A percentile compares a stretch with the other conserved stretches of the same genome.
phyloP scores from a whole-genome alignment of 176 grass and related monocot genomes.

The Elymus sibiricus region DNA sequence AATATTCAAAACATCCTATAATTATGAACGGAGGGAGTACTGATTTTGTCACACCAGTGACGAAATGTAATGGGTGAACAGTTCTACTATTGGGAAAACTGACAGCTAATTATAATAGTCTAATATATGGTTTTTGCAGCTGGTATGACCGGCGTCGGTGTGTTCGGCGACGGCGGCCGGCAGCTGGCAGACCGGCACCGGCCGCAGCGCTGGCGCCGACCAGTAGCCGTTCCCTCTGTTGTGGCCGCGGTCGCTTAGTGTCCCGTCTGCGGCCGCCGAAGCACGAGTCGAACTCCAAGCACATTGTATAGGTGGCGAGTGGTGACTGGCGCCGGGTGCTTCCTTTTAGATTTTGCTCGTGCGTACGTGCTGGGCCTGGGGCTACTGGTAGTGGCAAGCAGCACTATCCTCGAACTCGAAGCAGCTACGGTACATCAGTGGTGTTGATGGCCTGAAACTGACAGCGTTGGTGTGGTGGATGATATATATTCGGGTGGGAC shows the following conservation, averaged over 20 bases:
- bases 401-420: too few species aligned
- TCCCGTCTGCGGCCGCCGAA: neutral
- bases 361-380: too few species aligned
- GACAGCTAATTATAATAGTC: too few species aligned
- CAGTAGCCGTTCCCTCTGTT: too few species aligned
- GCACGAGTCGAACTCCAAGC: constrained; percentile 13
- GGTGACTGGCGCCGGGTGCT: too few species aligned
- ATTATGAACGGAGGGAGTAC: too few species aligned
- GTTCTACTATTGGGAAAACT: neutral
- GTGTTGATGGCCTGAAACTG: neutral
- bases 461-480: neutral
- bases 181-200: too few species aligned
- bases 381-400: too few species aligned
- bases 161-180: neutral
- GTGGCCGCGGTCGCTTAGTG: neutral
- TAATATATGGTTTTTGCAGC: neutral
- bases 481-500: neutral
- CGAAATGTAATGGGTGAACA: neutral
- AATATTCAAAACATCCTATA: too few species aligned
- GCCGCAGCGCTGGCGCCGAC: too few species aligned
- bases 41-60: neutral
- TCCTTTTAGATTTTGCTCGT: too few species aligned
- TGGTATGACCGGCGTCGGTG: neutral
- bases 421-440: too few species aligned
- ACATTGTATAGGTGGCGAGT: neutral